A percentile compares a stretch with the other conserved stretches of the same genome.
These are phyloP conservation scores for Beauveria sp. DNA, from an alignment of 2,329 filamentous ascomycete genomes.

Conservation along the genomic window DNA sequence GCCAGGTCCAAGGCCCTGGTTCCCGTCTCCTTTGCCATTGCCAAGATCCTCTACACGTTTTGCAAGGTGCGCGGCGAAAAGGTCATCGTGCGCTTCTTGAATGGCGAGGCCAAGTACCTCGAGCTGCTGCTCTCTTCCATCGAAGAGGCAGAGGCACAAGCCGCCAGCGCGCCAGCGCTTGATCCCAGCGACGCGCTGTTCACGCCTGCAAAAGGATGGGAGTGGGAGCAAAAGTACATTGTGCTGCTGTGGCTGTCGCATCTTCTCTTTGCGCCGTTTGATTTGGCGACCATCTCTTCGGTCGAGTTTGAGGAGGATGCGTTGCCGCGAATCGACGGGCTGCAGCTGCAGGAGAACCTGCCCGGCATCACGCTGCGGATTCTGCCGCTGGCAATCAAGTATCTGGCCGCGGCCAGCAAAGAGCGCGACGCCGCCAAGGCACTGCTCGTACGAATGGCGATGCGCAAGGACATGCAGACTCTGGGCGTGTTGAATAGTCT, in stretches of 20 bases:
- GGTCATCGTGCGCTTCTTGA: conserved; percentile 82
- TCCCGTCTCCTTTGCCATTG: conserved; percentile 63
- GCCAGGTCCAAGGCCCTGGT: conserved; percentile 35
- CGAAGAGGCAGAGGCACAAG: conserved; percentile 45
- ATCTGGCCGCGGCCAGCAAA: conserved; percentile 70
- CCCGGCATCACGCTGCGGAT: conserved; percentile 66
- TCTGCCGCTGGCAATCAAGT: conserved; percentile 61
- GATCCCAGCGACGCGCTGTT: conserved; percentile 11
- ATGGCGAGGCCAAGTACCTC: conserved; percentile 79
- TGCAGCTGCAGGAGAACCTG: conserved; percentile 50
- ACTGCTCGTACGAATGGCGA: conserved; percentile 72
- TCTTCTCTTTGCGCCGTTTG: conserved; percentile 79
- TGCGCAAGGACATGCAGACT: conserved; percentile 80
- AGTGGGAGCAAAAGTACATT: conserved; percentile 86
- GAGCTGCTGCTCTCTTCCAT: conserved; percentile 72
- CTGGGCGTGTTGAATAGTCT: conserved; percentile 62
- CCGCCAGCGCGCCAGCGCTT: neutral
- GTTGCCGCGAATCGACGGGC: conserved; percentile 34
- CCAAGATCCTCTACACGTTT: conserved; percentile 75
- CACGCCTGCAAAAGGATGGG: conserved; percentile 32
- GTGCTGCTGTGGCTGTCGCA: conserved; percentile 83
- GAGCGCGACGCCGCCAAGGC: conserved; percentile 83
- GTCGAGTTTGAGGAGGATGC: conserved; percentile 40
- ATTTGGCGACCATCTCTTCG: conserved; percentile 76
- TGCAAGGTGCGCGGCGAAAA: conserved; percentile 94